Evolutionary conservation across 2,329 filamentous ascomycete species (phyloP), one percentile per base, ranked within the genome.

Genomic region (Cryphonectria radicalis): DNA sequence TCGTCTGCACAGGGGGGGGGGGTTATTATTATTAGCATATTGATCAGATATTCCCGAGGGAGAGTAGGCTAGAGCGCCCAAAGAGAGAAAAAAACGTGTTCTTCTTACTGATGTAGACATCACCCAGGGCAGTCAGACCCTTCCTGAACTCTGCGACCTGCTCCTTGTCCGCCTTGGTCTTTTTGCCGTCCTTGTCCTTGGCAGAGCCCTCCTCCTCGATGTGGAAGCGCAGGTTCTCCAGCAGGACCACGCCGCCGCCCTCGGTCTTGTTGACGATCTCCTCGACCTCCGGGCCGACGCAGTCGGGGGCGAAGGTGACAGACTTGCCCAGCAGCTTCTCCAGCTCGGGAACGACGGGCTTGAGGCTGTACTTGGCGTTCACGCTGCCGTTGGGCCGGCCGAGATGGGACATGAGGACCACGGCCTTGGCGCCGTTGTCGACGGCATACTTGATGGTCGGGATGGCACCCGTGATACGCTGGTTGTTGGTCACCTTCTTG

Each of bases 171-270:
- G 96, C 96, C 91, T 98, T 99, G 83, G 91, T 91, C 89, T 99
- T 99, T 86, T 98, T 98, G 79, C 95, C 96, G 68, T 95, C 92
- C 73, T 90, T 91, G 82, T 97, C 95, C 88, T 97, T 97, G 81
- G 88, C 92, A 85, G 93, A 97, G 75, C 96, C 96, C 87, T 99
- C 96, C 86, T 99, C 96, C 87, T 99, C 96, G 74, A 93, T 89
- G 84, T 99, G 96, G 90, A 98, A 99, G 77, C 96, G 94, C 84
- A 99, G 86, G 88, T 99, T 99, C 90, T 99, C 96, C 68, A 99
- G 89, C 46, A 99, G 90, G 71, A 99, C 88, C 69, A 99, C 90
- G 78, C 94, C 90, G 77, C 95, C 96, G 77, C 90, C 89, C 69
- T 88, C 88, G 74, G 95, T 93, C 81, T 91, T 91, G 86, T 92